Evolutionary conservation across 2,329 filamentous ascomycete genomes (phyloP), one percentile per base, ranked within the genome.

Genomic region (Fusarium sp.): DNA sequence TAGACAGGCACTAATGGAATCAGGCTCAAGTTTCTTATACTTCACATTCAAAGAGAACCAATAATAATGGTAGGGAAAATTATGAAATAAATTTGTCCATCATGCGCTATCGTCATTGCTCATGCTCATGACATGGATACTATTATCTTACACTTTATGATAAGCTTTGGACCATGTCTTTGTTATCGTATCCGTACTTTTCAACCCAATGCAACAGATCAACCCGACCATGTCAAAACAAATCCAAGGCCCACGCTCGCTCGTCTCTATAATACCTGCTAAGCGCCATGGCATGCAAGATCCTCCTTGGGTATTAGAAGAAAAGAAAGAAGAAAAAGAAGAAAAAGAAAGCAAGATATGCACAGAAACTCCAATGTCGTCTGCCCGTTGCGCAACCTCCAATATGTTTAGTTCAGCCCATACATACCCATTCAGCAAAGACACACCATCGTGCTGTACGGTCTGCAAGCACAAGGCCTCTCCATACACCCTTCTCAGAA

Each of bases 401-500:
- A 42, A 48, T 41, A 58, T 49, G 39, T 56, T 71, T 64, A 81
- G 42, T 57, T 71, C 62, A 81, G 49, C 79, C 79, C 53, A 82
- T 79, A 75, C 90, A 92, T 66, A 88, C 83, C 93, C 93, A 97
- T 82, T 97, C 93, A 0, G 92, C 92, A 84, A 96, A 96, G n/a
- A 97, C 93, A 76, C 93, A 96, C 93, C 93, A 97, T 73, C 93
- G 85, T 45, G 93, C 93, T 64, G 91, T 94, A 56, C 93, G 86
- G 81, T 97, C 93, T 9, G 93, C 93, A 59, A 96, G 83, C 44
- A 97, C 93, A 65, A 97, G 80, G 2, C 92, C 93, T 69, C 93
- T 86, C 93, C 93, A 97, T 18, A 90, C 87, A 4, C 93, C 93
- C 66, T 88, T 86, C 81, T 97, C 93, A 1, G 91, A 92, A 80